Base-by-base conservation (phyloP, 1,139 yeast species). In the Protomyces inundatus region DNA sequence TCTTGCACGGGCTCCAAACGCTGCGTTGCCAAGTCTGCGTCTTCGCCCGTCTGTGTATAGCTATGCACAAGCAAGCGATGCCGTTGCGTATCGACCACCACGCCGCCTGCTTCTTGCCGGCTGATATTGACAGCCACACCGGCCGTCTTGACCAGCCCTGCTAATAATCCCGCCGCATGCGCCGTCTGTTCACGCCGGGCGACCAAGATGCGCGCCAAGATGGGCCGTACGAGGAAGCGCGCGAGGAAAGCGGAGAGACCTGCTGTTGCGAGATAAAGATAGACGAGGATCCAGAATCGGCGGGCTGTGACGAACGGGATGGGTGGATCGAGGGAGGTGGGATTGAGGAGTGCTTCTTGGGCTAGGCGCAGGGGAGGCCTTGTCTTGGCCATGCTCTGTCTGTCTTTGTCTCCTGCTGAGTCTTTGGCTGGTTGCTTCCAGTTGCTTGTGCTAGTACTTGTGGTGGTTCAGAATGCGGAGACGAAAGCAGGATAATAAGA, bases 1-100 rank as follows among this genome's bases (percentile, higher is more conserved):
- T 23, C 23, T 23, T 23, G 23, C 30, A 10, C 39, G 7, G n/a
- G 40, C n/a, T 5, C 62, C 52, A 23, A 33, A 51, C 10, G 42
- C 56, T 30, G 61, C 61, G 32, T 36, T 4, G 10, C 39, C 5
- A 6, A 33, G 4, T 45, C 12, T 9, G 36, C 35, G 9, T 23
- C 35, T 3, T 55, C 59, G 6, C 64, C 68, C 1, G 69, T 67
- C 59, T 67, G 69, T 1, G 68, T 67, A 52, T 64, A 64, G 32
- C 64, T 65, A 52, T 61, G 51, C 33, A 61, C 63, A 16, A 50
- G 50, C 30, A 56, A 35, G 5, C 54, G 46, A 30, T 58, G 62
- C 6, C 62, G 52, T 32, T n/a, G 32, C n/a, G 62, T 58, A 39
- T 58, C 62, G 36, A 58, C 62, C 45, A 58, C 54, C 6, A 58